Evolutionary conservation across 495 filamentous ascomycete genomes (phyloP).

Genomic region (Neurospora hispaniola): DNA sequence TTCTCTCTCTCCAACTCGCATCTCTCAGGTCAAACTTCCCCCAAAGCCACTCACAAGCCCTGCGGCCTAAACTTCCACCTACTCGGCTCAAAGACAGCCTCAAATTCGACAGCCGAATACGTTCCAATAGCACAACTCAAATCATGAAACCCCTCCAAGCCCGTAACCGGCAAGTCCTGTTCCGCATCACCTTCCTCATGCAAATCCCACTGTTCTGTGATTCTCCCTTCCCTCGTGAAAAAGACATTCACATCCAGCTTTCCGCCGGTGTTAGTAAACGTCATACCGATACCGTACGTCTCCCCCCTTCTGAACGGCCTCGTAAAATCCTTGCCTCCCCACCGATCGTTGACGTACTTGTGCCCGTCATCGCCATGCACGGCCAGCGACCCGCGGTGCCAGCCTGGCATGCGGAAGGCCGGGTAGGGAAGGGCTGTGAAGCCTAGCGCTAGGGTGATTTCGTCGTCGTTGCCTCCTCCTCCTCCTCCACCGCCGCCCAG

Average conservation of each 20-base stretch:
- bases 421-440: conserved; percentile 78
- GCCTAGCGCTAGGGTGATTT: conserved; percentile 63
- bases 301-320: conserved; percentile 35
- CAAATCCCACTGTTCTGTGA: conserved; percentile 63
- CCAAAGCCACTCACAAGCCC: neutral
- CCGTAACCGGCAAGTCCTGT: conserved; percentile 51
- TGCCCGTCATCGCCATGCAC: conserved; percentile 89
- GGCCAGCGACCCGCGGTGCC: conserved; percentile 77
- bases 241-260: conserved; percentile 55
- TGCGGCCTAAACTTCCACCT: conserved; percentile 26
- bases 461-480: conserved; percentile 25
- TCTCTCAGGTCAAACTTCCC: neutral
- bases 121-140: conserved; percentile 70
- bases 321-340: conserved; percentile 68
- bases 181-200: conserved; percentile 71
- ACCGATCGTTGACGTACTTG: conserved; percentile 75
- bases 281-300: conserved; percentile 54
- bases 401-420: conserved; percentile 76
- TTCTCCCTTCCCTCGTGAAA: conserved; percentile 61
- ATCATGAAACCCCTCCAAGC: conserved; percentile 73
- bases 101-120: conserved; percentile 62
- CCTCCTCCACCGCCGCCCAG: conserved; percentile 7
- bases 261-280: conserved; percentile 35
- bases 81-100: conserved; percentile 51
- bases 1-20: neutral